Evolutionary conservation across 2,329 filamentous ascomycete species (phyloP).

Genomic region (Aureobasidium sp.): DNA sequence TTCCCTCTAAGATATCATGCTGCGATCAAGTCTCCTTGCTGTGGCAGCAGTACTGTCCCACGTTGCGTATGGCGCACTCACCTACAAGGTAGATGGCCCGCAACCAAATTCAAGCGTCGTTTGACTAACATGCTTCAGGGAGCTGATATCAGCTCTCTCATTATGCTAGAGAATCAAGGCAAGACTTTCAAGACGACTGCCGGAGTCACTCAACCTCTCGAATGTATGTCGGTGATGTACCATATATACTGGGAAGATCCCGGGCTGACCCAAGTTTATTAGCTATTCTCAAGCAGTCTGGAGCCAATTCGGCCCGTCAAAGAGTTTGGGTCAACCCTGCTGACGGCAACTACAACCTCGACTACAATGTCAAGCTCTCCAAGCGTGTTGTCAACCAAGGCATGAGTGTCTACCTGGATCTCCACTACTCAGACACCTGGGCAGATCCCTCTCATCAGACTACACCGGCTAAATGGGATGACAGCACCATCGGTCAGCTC

Average conservation of each 20-base stretch:
- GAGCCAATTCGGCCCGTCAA: slow-evolving; percentile 24
- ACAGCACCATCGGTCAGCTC: slow-evolving; percentile 27
- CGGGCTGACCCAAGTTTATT: slow-evolving; percentile 20
- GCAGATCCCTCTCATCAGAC: slow-evolving; percentile 31
- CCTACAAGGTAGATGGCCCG: slow-evolving; percentile 21
- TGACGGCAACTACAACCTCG: slow-evolving; percentile 25
- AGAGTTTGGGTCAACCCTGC: slow-evolving; percentile 27
- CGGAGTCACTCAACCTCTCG: slow-evolving; percentile 15
- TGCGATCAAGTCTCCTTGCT: not conserved
- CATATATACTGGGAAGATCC: not conserved
- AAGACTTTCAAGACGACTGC: slow-evolving; percentile 29
- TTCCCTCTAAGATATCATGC: not conserved
- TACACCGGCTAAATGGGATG: slow-evolving; percentile 28
- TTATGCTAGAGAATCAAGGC: slow-evolving; percentile 29
- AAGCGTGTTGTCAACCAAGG: slow-evolving; percentile 27
- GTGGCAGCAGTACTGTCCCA: not conserved
- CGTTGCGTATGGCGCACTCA: slow-evolving; percentile 18
- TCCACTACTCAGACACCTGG: slow-evolving; percentile 31
- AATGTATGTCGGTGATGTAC: not conserved
- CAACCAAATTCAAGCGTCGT: too few species aligned
- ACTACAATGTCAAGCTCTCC: slow-evolving; percentile 31
- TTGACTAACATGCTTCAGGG: slow-evolving; percentile 17
- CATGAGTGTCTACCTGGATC: slow-evolving; percentile 27
- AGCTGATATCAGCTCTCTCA: slow-evolving; percentile 32
- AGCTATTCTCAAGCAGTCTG: slow-evolving; percentile 21